A percentile compares a stretch with the other conserved stretches of the same genome.
Evolutionary conservation across 2,329 filamentous ascomycete genomes (phyloP).

Genomic region (Talaromyces sp.): DNA sequence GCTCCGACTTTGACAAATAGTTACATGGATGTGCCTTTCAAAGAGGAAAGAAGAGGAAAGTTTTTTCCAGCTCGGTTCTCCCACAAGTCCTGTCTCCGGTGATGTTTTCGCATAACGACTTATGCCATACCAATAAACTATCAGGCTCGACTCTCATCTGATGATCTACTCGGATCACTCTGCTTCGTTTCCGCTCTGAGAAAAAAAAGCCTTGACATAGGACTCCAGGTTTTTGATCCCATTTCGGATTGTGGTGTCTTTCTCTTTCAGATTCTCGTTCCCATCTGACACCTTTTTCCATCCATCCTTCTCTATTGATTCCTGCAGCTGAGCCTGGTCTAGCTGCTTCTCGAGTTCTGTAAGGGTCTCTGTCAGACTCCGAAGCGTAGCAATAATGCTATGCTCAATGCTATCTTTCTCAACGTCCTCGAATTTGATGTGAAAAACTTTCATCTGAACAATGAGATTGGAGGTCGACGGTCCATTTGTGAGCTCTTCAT

Average conservation of each 20-base stretch:
- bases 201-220: background rate
- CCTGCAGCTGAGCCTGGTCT: background rate
- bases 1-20: background rate
- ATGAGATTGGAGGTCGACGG: background rate
- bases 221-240: background rate
- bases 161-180: too few relatives aligned
- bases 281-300: background rate
- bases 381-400: background rate
- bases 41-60: background rate
- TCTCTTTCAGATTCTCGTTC: background rate
- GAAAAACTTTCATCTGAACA: background rate
- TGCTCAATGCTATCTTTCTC: too few relatives aligned
- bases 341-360: background rate
- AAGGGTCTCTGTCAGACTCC: background rate
- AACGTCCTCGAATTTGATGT: background rate
- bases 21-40: background rate
- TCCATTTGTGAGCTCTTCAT: background rate
- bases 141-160: background rate
- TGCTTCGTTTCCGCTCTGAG: background rate
- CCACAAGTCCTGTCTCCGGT: background rate
- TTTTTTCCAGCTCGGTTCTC: background rate
- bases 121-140: background rate
- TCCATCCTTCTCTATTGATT: background rate
- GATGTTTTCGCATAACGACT: background rate
- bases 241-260: background rate